A percentile compares a stretch with the other conserved stretches of the same genome.
These are phyloP conservation scores for Eucalyptus viminalis DNA, from an alignment of 345 rosid species.

Conservation along the genomic window DNA sequence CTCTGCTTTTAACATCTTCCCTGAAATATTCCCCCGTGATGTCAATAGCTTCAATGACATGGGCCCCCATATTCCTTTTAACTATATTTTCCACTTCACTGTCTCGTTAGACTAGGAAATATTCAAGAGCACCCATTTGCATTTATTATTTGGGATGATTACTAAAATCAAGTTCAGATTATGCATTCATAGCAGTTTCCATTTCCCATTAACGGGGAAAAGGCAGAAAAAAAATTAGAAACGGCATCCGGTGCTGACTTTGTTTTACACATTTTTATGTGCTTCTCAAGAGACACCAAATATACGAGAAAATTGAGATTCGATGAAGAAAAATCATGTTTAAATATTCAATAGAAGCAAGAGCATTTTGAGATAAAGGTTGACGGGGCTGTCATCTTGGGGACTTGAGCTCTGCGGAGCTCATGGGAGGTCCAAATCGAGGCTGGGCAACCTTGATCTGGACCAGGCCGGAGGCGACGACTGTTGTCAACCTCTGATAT, in stretches of 20 bases:
- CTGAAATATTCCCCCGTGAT: background rate
- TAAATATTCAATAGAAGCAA: background rate
- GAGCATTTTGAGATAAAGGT: background rate
- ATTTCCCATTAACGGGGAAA: background rate
- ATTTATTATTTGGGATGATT: too few species aligned
- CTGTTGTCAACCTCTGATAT: too few species aligned
- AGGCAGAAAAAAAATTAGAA: background rate
- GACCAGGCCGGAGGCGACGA: too few species aligned
- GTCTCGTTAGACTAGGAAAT: too few species aligned
- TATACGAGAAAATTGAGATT: background rate
- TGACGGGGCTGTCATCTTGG: rapidly evolving
- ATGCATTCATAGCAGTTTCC: background rate
- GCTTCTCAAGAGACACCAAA: background rate
- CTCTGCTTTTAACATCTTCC: background rate
- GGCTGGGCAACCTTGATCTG: too few species aligned
- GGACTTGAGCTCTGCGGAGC: too few species aligned
- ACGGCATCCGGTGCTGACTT: background rate
- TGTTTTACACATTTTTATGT: background rate
- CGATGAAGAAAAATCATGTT: background rate
- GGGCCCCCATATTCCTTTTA: too few species aligned
- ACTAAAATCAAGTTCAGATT: too few species aligned
- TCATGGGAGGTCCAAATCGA: too few species aligned
- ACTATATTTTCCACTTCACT: too few species aligned
- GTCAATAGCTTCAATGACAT: too few species aligned
- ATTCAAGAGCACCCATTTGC: too few species aligned